Conservation (phyloP, 441 rosid genomes). For the Erysimum pusillum region DNA sequence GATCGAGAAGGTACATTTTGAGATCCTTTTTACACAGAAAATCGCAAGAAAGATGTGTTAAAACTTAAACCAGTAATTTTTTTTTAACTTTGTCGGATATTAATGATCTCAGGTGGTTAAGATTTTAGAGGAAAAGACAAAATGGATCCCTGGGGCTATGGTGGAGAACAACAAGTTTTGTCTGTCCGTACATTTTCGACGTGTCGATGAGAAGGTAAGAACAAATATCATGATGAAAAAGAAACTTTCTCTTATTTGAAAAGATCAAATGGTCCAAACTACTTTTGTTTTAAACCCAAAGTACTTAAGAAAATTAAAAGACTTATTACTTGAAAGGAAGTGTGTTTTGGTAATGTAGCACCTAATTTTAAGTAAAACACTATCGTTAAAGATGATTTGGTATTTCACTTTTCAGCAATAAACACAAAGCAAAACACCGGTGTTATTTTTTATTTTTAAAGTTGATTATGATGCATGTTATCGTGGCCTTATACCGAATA, state of each 20-base stretch:
- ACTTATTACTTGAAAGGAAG: conserved; percentile 17
- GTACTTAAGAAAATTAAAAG: background rate
- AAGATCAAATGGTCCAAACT: background rate
- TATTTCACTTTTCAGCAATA: conserved; percentile 7
- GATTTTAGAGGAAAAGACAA: conserved; percentile 65
- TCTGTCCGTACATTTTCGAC: conserved; percentile 75
- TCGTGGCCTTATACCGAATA: background rate
- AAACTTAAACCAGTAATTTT: conserved; percentile 23
- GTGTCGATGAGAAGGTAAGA: conserved; percentile 70
- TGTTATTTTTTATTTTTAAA: background rate
- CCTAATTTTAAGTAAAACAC: background rate
- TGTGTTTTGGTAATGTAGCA: background rate
- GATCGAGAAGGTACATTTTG: conserved; percentile 64
- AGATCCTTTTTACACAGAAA: background rate
- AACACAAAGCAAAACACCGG: conserved; percentile 1
- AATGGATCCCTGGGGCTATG: conserved; percentile 63
- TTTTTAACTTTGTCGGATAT: background rate
- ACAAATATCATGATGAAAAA: conserved; percentile 26
- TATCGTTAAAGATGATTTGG: background rate
- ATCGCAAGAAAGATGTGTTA: background rate
- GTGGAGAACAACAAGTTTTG: conserved; percentile 85
- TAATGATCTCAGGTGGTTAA: conserved; percentile 62
- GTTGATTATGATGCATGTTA: background rate
- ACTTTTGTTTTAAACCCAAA: conserved; percentile 20
- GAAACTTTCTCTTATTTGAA: background rate